Evolutionary conservation across 1,284 basidiomycete species (phyloP), one percentile per base, ranked within the genome.

Genomic region (Ganoderma meredithae): DNA sequence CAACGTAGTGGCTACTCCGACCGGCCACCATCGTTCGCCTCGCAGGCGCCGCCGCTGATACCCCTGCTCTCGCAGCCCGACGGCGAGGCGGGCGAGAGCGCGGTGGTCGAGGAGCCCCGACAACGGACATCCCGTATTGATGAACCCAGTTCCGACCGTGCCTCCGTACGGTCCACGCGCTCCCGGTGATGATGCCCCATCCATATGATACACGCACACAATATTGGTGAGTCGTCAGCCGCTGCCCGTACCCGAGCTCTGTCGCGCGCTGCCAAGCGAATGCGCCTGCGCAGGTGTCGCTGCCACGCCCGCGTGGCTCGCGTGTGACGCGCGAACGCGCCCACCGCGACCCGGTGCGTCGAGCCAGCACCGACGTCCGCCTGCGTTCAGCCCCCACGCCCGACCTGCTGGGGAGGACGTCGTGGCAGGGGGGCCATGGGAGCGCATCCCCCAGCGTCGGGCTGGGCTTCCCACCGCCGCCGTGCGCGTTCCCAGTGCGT

Each of bases 21-120:
- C 64, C 65, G 71, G 22, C 73, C 74, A 53, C 71, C 74, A 60
- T 74, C 73, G 39, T 74, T 71, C 33, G 69, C 69, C 8, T 75
- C 74, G 39, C 69, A 73, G 63, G 68, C 70, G 39, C 74, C 74
- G 47, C 69, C 73, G 17, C 58, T 70, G 64, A 72, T 74, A 66
- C 69, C 72, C 56, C 65, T 70, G 31, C 68, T 25, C 58, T n/a
- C 73, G 36, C 65, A 65, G 31, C 56, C 64, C 61, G 58, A 66
- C 43, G 31, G 25, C 59, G 64, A 43, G 10, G 36, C 31, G 44
- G 22, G 44, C 19, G 62, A 43, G 36, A 63, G 39, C n/a, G n/a
- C 49, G 62, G 52, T 44, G 17, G 52, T 31, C 25, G 63, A 65
- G 61, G 53, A 52, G 39, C 12, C 65, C 44, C 68, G 55, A 59